phyloP scores from a whole-genome alignment of 2,329 filamentous ascomycete species.

The Falciphora oryzae region DNA sequence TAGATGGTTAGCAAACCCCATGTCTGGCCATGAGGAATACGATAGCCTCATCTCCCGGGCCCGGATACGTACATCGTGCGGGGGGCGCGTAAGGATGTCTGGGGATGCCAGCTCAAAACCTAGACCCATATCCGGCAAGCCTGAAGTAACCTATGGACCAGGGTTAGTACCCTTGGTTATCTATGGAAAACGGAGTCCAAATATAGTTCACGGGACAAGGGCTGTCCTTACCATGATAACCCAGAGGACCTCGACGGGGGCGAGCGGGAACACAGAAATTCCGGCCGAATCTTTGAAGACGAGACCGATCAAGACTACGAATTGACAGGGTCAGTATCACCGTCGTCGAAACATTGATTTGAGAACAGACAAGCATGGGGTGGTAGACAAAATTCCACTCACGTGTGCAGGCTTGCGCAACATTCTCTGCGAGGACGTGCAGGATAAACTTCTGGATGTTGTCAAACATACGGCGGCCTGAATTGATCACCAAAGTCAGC shows the following conservation, averaged over 20 bases:
- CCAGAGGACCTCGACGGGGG: slow-evolving; percentile 65
- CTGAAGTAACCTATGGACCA: slow-evolving; percentile 43
- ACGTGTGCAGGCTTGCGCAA: slow-evolving; percentile 52
- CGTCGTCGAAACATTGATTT: background rate
- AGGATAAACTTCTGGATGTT: slow-evolving; percentile 63
- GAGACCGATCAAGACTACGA: slow-evolving; percentile 53
- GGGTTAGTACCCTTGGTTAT: background rate
- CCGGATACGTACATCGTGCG: slow-evolving; percentile 21
- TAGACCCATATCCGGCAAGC: slow-evolving; percentile 61
- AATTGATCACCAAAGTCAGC: background rate
- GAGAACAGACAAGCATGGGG: background rate
- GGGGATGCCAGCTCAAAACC: slow-evolving; percentile 58
- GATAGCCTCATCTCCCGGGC: no score
- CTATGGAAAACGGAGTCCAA: background rate
- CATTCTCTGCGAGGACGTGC: slow-evolving; percentile 56
- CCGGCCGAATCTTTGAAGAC: slow-evolving; percentile 54
- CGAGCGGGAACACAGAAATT: slow-evolving; percentile 59
- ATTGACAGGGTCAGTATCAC: background rate
- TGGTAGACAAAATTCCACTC: background rate
- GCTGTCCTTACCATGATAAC: slow-evolving; percentile 52
- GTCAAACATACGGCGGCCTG: slow-evolving; percentile 54
- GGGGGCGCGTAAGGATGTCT: slow-evolving; percentile 56
- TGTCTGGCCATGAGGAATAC: background rate
- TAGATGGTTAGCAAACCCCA: background rate
- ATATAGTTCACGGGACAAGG: background rate